These are phyloP conservation scores for Colletotrichum orchidophilum DNA, from an alignment of 2,329 filamentous ascomycete species.

Conservation along the genomic window DNA sequence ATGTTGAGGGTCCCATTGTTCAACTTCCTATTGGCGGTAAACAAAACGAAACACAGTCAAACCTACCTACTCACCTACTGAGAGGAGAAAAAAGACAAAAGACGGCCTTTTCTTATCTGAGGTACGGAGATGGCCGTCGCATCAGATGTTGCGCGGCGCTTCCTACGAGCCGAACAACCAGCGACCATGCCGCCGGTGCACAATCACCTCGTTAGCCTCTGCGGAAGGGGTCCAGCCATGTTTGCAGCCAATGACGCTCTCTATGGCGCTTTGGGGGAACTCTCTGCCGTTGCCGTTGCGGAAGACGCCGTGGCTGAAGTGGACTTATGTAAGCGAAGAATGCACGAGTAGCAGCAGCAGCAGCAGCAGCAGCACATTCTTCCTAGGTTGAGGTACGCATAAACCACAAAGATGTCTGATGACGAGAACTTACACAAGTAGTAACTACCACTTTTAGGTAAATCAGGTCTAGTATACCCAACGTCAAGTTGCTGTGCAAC, in stretches of 20 bases:
- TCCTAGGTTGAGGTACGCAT: background rate
- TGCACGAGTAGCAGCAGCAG: background rate
- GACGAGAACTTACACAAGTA: background rate
- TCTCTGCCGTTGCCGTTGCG: background rate
- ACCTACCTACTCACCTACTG: too few species aligned
- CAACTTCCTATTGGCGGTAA: background rate
- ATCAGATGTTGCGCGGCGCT: background rate
- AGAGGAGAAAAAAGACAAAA: too few species aligned
- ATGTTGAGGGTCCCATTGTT: background rate
- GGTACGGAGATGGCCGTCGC: slow-evolving; percentile 2
- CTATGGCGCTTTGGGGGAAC: background rate
- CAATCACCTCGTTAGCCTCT: background rate
- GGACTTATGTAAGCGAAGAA: background rate
- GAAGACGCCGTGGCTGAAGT: background rate
- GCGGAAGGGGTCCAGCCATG: slow-evolving; percentile 12
- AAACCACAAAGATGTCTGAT: too few species aligned
- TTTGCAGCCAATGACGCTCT: slow-evolving; percentile 7
- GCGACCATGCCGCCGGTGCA: background rate
- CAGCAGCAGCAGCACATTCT: background rate
- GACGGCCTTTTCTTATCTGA: too few species aligned
- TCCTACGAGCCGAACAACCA: background rate
- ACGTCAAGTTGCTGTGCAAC: background rate
- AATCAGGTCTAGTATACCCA: background rate
- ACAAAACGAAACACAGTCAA: background rate
- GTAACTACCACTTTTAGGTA: too few species aligned